phyloP scores from a whole-genome alignment of 371 early-diverging fungal genomes.

The Quaeritorhiza haematococci region DNA sequence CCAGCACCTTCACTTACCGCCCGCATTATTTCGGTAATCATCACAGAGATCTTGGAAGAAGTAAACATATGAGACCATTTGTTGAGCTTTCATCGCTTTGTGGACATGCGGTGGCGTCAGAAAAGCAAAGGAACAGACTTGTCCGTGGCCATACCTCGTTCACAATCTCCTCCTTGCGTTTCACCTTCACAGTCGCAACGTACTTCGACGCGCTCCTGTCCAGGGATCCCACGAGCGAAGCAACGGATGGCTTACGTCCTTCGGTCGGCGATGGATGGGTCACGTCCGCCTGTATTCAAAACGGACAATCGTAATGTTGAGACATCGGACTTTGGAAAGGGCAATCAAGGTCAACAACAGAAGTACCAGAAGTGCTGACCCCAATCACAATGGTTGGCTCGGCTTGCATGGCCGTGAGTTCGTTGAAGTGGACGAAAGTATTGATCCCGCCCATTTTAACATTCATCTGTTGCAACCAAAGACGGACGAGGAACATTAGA shows the following conservation, averaged over 20 bases:
- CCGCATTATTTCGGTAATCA: slow-evolving; percentile 52
- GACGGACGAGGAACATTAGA: no score
- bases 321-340: slow-evolving; percentile 11
- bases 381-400: slow-evolving; percentile 55
- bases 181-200: slow-evolving; percentile 28
- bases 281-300: slow-evolving; percentile 12
- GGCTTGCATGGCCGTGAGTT: slow-evolving; percentile 28
- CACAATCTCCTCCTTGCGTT: no score
- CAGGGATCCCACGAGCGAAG: slow-evolving; percentile 30
- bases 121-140: no score
- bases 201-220: slow-evolving; percentile 25
- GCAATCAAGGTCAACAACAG: neutral
- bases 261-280: slow-evolving; percentile 50
- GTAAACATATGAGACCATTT: no score
- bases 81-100: no score
- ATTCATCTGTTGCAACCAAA: slow-evolving; percentile 31
- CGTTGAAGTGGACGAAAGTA: slow-evolving; percentile 9
- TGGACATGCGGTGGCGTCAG: no score
- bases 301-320: neutral
- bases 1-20: no score
- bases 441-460: slow-evolving; percentile 57
- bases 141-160: no score
- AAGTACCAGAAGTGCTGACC: slow-evolving; percentile 54
- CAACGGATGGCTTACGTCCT: slow-evolving; percentile 30
- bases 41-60: no score